Evolutionary conservation across 2,329 filamentous ascomycete genomes (phyloP).

Genomic region (Pseudocercospora fijiensis): DNA sequence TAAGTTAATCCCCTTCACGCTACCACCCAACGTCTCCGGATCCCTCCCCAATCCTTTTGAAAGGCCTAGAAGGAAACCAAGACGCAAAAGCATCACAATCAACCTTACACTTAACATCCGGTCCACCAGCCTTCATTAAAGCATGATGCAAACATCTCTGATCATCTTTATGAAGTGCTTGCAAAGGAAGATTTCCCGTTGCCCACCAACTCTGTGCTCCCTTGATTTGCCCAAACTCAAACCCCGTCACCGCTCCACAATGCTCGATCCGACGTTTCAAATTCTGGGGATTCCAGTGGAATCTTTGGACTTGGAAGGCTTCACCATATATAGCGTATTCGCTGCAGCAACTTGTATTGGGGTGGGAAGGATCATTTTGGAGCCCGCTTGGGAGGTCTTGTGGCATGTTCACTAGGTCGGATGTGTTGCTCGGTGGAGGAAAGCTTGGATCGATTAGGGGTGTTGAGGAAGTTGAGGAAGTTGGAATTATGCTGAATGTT

Average conservation of each 20-base stretch:
- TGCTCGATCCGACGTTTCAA: background rate
- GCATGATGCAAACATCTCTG: background rate
- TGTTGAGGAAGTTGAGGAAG: background rate
- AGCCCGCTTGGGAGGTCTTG: background rate
- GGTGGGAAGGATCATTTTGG: background rate
- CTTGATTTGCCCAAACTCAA: background rate
- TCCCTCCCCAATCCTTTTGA: no score
- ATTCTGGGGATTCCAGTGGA: background rate
- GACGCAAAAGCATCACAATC: background rate
- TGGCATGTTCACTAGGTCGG: background rate
- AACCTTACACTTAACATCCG: background rate
- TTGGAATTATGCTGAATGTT: background rate
- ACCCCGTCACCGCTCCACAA: background rate
- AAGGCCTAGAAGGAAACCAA: no score
- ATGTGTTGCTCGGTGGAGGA: background rate
- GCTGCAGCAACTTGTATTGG: background rate
- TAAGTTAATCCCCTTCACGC: background rate
- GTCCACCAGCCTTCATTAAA: background rate
- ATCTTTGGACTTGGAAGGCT: background rate
- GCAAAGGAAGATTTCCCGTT: background rate
- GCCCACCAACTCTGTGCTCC: background rate
- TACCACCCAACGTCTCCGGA: no score
- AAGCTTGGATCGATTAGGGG: background rate
- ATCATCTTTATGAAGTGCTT: background rate
- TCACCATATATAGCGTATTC: background rate